Conservation (phyloP, 345 rosid species). For the Citrus reticulata region DNA sequence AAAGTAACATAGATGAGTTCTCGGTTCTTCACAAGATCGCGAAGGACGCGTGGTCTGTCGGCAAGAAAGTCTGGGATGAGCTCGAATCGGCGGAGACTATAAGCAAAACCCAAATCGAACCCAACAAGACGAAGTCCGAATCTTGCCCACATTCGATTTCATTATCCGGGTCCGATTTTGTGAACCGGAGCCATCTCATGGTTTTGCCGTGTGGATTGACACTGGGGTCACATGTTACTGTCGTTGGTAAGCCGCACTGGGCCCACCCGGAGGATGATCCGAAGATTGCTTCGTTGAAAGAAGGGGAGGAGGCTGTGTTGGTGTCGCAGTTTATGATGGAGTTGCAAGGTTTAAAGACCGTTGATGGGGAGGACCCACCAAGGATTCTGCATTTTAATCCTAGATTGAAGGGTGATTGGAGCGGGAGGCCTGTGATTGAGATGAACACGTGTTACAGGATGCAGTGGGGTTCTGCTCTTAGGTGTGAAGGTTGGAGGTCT, state of each 20-base stretch:
- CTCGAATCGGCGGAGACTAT: conserved; percentile 29
- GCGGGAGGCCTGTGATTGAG: conserved; percentile 83
- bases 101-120: conserved; percentile 1
- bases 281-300: conserved; percentile 49
- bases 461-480: conserved; percentile 88
- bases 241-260: conserved; percentile 74
- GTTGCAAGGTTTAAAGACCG: conserved; percentile 79
- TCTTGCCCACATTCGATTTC: conserved; percentile 56
- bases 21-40: conserved; percentile 59
- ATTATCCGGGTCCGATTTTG: conserved; percentile 48
- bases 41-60: conserved; percentile 53
- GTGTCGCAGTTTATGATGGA: conserved; percentile 89
- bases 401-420: conserved; percentile 95
- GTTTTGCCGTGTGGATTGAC: conserved; percentile 85
- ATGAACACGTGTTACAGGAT: conserved; percentile 92
- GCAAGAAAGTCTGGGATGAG: conserved; percentile 55
- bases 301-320: conserved; percentile 53
- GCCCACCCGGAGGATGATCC: conserved; percentile 66
- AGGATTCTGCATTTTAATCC: conserved; percentile 89
- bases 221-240: conserved; percentile 77
- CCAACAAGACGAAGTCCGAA: conserved; percentile 23
- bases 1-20: conserved; percentile 36
- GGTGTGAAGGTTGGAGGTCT: conserved; percentile 92
- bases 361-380: conserved; percentile 97
- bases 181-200: conserved; percentile 39